A percentile compares a stretch with the other conserved stretches of the same genome.
Evolutionary conservation across 2,329 filamentous ascomycete species (phyloP).

Genomic region (Aotearoamyces nothofagi): DNA sequence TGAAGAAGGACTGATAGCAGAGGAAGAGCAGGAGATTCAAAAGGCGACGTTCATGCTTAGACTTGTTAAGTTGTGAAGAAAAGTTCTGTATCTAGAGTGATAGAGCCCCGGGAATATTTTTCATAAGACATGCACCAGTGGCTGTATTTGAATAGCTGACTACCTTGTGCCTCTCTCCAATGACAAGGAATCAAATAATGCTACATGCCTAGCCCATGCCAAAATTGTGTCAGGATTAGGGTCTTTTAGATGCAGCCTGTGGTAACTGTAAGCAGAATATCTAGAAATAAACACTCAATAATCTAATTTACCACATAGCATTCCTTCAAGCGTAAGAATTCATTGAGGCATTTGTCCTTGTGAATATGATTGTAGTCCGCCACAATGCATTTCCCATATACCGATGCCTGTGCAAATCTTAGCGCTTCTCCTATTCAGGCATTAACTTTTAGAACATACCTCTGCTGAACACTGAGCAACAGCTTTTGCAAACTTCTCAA

Average conservation of each 20-base stretch:
- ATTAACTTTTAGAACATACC: constrained; percentile 24
- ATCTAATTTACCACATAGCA: constrained; percentile 77
- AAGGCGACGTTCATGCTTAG: constrained; percentile 68
- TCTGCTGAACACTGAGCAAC: constrained; percentile 50
- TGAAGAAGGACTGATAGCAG: constrained; percentile 50
- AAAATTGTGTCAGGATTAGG: no score
- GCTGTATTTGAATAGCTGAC: no score
- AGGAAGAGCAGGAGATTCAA: constrained; percentile 78
- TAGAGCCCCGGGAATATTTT: no score
- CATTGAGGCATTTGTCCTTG: constrained; percentile 77
- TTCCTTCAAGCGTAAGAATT: constrained; percentile 75
- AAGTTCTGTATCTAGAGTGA: no score
- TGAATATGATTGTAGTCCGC: constrained; percentile 80
- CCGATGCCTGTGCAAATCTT: constrained; percentile 43
- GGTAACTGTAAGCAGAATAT: constrained; percentile 82
- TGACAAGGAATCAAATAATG: no score
- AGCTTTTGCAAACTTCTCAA: constrained; percentile 53
- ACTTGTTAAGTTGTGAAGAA: constrained; percentile 51
- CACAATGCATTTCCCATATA: constrained; percentile 84
- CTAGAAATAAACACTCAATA: constrained; percentile 64
- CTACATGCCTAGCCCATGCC: no score
- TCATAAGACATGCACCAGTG: no score
- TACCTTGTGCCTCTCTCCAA: no score
- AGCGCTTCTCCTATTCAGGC: constrained; percentile 1
- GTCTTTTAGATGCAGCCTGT: no score